These are phyloP conservation scores for Arbutus unedo DNA, from an alignment of 148 eudicot genomes.

Conservation along the genomic window DNA sequence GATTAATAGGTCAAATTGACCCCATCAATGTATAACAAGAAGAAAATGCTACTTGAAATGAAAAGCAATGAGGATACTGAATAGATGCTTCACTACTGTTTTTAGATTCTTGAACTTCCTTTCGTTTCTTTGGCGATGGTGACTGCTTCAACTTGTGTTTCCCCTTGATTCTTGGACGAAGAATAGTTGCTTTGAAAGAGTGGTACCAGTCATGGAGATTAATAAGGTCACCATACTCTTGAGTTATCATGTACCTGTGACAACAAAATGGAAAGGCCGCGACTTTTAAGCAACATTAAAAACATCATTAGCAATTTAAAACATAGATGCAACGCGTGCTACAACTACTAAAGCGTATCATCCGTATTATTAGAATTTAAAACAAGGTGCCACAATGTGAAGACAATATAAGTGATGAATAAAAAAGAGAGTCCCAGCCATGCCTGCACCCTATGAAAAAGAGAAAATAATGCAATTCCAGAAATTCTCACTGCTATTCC, in stretches of 20 bases:
- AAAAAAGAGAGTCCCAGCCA: neutral
- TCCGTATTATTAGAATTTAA: neutral
- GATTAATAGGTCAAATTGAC: neutral
- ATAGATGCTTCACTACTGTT: conserved; percentile 53
- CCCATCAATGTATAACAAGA: neutral
- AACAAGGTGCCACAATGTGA: neutral
- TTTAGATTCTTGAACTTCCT: conserved; percentile 28
- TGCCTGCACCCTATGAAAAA: too few relatives aligned
- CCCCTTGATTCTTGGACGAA: conserved; percentile 29
- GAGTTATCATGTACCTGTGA: conserved; percentile 72
- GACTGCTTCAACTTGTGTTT: conserved; percentile 49
- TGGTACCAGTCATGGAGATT: conserved; percentile 91
- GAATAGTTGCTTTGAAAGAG: conserved; percentile 64
- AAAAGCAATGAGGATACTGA: conserved; percentile 64
- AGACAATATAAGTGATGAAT: neutral
- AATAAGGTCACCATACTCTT: conserved; percentile 91
- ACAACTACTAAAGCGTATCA: neutral
- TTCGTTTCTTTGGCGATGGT: conserved; percentile 73
- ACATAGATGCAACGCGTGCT: neutral
- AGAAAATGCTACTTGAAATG: neutral
- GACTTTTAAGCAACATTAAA: neutral
- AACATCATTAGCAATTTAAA: neutral
- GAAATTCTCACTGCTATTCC: neutral
- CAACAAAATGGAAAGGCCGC: neutral
- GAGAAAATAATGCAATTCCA: neutral